Base-by-base conservation (phyloP, 768 basidiomycete species). In the Suillus cothurnatus region DNA sequence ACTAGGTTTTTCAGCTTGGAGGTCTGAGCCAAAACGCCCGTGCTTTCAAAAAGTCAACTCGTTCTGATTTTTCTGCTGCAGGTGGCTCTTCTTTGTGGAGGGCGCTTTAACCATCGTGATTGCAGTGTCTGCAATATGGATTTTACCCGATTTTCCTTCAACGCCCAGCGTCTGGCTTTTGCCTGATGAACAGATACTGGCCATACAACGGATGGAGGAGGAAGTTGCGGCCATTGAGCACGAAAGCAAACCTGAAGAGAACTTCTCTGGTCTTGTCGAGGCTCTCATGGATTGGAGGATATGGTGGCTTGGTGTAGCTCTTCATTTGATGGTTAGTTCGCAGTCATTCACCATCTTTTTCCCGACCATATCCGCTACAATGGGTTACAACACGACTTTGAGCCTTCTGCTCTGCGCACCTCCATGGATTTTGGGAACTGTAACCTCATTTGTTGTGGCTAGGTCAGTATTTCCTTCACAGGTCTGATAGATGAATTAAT, bases 261-360 rank as follows among this genome's bases (percentile, higher is more conserved):
- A 11, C 73, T 68, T 73, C 19, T 75, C 77, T 43, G 89, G 89
- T 12, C 73, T 93, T 7, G 62, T 73, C 9, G 71, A 88, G 69
- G 88, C 90, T 15, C 38, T 92, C 61, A 80, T 79, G 26, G 92
- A 95, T 71, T 88, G 87, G 88, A 90, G 87, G 75, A 88, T 94
- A 38, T 94, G 92, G 89, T 90, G 85, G 85, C 79, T 95, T 56
- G 84, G 89, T 19, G 66, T 90, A 38, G 82, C 88, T 2, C 73
- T 91, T 57, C 85, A 84, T 21, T 83, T 84, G 66, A 81, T 87
- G 76, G 2, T 17, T 45, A 73, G 86, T 34, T 85, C 88, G 12
- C 71, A 91, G 39, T 88, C 86, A 12, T 93, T 93, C 81, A 88
- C 89, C 71, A 88, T 86, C 17, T 92, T 88, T 74, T 93, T 93